A percentile compares a stretch with the other conserved stretches of the same genome.
Evolutionary conservation across 805 yeast genomes (phyloP).

Genomic region (Jamesozyma gamospora): DNA sequence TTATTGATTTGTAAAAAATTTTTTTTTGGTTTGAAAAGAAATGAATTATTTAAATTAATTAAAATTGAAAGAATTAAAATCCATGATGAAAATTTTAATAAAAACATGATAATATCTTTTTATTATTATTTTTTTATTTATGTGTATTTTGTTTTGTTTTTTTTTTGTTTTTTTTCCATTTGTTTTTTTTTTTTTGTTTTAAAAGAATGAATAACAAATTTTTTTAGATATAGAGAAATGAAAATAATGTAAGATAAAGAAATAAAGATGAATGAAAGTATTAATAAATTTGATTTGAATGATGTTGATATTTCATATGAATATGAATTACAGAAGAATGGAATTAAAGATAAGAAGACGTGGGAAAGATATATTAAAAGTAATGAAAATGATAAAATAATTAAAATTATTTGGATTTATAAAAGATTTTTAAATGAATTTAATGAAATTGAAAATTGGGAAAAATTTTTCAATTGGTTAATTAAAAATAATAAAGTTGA

Average conservation of each 20-base stretch:
- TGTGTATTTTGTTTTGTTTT: too few species aligned
- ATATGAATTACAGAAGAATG: constrained; percentile 32
- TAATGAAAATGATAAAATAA: constrained; percentile 21
- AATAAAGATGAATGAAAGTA: neutral
- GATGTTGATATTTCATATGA: constrained; percentile 37
- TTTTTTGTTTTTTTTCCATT: too few species aligned
- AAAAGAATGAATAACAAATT: too few species aligned
- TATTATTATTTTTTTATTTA: too few species aligned
- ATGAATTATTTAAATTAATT: neutral
- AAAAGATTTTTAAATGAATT: constrained; percentile 31
- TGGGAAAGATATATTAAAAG: constrained; percentile 40
- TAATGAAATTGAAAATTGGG: constrained; percentile 16
- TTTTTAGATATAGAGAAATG: neutral
- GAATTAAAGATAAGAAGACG: constrained; percentile 26
- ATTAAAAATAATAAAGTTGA: constrained; percentile 39
- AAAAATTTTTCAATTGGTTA: constrained; percentile 33
- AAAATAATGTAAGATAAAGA: neutral
- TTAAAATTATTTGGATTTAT: constrained; percentile 20
- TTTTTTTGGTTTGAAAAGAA: constrained; percentile 11
- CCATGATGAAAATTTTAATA: too few species aligned
- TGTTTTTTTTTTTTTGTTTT: too few species aligned
- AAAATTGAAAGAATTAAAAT: neutral
- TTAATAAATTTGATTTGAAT: constrained; percentile 7
- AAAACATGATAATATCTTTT: too few species aligned
- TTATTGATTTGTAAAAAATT: constrained; percentile 20